phyloP scores from a whole-genome alignment of 2,329 filamentous ascomycete species.

The Thielaviopsis populi region DNA sequence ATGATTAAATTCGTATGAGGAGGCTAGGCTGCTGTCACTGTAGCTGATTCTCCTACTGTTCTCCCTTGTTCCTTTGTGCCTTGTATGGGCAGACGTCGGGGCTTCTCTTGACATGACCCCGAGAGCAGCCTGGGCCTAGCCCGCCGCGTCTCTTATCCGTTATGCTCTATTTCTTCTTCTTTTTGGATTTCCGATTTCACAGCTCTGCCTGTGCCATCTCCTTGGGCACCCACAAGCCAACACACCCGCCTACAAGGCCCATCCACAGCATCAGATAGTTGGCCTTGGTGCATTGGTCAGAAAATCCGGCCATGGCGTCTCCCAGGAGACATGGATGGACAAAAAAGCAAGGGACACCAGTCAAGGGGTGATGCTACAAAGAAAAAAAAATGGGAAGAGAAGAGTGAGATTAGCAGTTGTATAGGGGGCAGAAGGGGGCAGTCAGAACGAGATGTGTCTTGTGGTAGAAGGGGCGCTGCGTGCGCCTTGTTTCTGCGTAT shows the following conservation, averaged over 20 bases:
- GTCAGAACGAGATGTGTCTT: not conserved
- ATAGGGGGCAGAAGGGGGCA: not conserved
- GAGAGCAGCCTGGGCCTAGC: not conserved
- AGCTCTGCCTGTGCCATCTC: constrained; percentile 37
- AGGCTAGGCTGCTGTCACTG: not conserved
- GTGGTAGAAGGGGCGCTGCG: constrained; percentile 25
- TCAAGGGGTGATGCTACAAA: constrained; percentile 67
- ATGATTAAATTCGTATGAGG: constrained; percentile 39
- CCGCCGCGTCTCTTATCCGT: not conserved
- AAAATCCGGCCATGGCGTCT: constrained; percentile 56
- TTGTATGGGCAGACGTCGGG: not conserved
- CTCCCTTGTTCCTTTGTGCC: not conserved
- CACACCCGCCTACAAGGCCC: constrained; percentile 66
- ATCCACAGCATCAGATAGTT: constrained; percentile 80
- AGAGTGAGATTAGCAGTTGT: constrained; percentile 17
- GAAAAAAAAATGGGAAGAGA: constrained; percentile 8
- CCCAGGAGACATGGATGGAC: constrained; percentile 85
- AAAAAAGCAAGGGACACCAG: constrained; percentile 67
- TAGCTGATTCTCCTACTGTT: not conserved
- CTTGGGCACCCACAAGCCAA: constrained; percentile 63
- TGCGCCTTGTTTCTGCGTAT: not conserved
- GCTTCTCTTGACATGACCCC: not conserved
- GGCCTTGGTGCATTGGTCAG: constrained; percentile 36
- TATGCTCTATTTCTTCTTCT: too few relatives aligned
- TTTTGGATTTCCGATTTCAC: constrained; percentile 6